These are phyloP conservation scores for Mucor sp. DNA, from an alignment of 371 early-diverging fungal species.

Conservation along the genomic window DNA sequence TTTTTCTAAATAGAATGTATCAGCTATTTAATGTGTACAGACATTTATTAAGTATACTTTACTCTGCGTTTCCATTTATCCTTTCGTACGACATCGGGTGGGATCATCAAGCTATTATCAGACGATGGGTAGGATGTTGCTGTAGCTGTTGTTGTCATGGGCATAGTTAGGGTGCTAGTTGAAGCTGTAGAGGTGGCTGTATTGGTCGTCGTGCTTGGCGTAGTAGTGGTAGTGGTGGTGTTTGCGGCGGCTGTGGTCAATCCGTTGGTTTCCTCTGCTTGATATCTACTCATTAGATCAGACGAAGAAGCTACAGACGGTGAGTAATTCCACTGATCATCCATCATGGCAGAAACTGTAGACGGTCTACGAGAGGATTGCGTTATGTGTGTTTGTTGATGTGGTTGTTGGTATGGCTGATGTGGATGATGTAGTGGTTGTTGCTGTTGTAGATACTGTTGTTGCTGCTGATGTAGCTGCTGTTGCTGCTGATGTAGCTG, in stretches of 20 bases:
- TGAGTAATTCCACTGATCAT: background rate
- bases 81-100: conserved; percentile 6
- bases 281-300: background rate
- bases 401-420: background rate
- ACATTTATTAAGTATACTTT: background rate
- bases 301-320: conserved; percentile 6
- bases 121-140: background rate
- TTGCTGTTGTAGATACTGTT: background rate
- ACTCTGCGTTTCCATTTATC: conserved; percentile 28
- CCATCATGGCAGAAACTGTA: background rate
- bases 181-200: background rate
- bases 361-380: conserved; percentile 2
- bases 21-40: background rate
- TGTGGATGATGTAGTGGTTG: background rate
- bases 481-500: background rate
- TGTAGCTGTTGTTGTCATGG: background rate
- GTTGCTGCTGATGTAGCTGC: background rate
- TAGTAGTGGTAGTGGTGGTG: background rate
- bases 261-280: background rate
- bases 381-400: background rate
- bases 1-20: conserved; percentile 11
- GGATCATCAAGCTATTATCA: background rate
- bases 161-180: background rate
- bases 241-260: background rate
- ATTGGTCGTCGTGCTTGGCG: background rate